phyloP scores from a whole-genome alignment of 1,284 basidiomycete genomes.

The Microbotryomycetes sp. region DNA sequence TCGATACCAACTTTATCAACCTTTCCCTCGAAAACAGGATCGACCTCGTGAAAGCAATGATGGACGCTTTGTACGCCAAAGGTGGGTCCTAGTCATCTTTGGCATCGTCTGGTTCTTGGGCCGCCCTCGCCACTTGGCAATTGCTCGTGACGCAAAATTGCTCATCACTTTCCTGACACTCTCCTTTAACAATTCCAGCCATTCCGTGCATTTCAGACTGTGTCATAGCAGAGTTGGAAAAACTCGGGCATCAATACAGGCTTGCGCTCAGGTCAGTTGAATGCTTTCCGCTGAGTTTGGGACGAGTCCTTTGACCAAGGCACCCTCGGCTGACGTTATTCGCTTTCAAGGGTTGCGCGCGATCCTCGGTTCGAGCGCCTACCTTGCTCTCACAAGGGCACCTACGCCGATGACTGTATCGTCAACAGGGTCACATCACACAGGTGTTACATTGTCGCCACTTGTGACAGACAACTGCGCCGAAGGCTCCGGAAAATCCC shows the following conservation, averaged over 20 bases:
- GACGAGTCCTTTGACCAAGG: too few species aligned
- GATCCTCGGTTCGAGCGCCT: constrained; percentile 95
- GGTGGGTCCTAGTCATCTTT: constrained; percentile 52
- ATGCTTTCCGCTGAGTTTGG: neutral
- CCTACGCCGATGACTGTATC: constrained; percentile 97
- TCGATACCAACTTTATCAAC: constrained; percentile 99
- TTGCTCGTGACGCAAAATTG: too few species aligned
- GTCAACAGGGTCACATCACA: constrained; percentile 89
- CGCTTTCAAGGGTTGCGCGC: constrained; percentile 67
- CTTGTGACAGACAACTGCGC: constrained; percentile 91
- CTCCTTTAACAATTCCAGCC: constrained; percentile 48
- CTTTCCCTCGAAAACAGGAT: constrained; percentile 97
- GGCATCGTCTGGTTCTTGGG: neutral
- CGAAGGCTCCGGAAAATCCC: constrained; percentile 87
- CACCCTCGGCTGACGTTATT: too few species aligned
- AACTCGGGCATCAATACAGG: constrained; percentile 90
- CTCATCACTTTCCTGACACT: neutral
- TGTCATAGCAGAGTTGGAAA: constrained; percentile 95
- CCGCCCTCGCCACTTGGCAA: neutral
- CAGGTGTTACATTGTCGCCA: constrained; percentile 96
- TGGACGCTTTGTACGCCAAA: constrained; percentile 99
- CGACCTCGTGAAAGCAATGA: constrained; percentile 94
- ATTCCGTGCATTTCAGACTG: constrained; percentile 98
- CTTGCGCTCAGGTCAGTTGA: constrained; percentile 70
- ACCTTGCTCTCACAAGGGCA: constrained; percentile 84